Evolutionary conservation across 768 basidiomycete species (phyloP).

Genomic region (Rhodotorula graminis): DNA sequence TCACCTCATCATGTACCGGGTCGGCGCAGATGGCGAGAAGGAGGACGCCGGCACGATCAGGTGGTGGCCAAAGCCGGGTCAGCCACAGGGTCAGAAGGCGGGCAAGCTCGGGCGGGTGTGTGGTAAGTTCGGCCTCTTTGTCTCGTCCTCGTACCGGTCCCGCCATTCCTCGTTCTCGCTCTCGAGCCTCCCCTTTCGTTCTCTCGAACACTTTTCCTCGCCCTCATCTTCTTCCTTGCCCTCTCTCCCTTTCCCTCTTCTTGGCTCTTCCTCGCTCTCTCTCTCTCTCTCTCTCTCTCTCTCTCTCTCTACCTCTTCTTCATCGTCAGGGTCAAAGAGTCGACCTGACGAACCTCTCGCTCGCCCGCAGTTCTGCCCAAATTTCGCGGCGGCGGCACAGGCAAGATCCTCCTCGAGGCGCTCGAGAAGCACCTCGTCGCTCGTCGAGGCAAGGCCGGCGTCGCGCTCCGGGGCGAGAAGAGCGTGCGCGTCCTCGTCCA

Average conservation of each 20-base stretch:
- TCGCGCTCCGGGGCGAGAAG: not conserved
- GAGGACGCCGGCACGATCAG: slow-evolving; percentile 27
- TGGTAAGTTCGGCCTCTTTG: no score
- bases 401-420: slow-evolving; percentile 9
- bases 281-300: not conserved
- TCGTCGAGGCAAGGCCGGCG: slow-evolving; percentile 10
- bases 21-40: not conserved
- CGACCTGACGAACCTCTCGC: not conserved
- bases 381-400: slow-evolving; percentile 15
- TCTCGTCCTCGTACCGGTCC: no score
- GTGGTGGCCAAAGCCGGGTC: slow-evolving; percentile 22
- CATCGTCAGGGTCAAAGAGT: no score
- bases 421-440: slow-evolving; percentile 14
- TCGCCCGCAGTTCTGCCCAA: not conserved
- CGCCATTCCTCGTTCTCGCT: no score
- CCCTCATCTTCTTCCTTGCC: no score
- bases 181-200: no score
- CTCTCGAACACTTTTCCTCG: no score
- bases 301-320: no score
- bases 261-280: no score
- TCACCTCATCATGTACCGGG: slow-evolving; percentile 16
- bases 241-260: not conserved
- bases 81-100: not conserved
- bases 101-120: slow-evolving; percentile 26
- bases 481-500: slow-evolving; percentile 1